Evolutionary conservation across 1,284 basidiomycete genomes (phyloP).

Genomic region (Malassezia arunalokei): DNA sequence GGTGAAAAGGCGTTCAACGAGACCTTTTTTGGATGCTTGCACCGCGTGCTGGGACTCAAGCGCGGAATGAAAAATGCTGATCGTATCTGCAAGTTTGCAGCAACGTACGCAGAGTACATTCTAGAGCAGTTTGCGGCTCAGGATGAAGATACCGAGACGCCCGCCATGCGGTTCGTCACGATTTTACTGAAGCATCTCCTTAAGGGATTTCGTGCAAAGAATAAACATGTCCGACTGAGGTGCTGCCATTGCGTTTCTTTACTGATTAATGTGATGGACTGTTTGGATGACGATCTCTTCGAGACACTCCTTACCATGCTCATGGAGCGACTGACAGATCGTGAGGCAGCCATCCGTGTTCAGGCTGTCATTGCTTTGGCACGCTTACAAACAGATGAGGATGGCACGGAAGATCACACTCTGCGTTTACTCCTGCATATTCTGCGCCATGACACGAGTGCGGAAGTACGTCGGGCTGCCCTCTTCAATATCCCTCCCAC

Average conservation of each 20-base stretch:
- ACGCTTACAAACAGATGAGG: conserved; percentile 60
- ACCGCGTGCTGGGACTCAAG: conserved; percentile 64
- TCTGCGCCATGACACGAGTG: conserved; percentile 56
- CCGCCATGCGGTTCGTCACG: conserved; percentile 61
- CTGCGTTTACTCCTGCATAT: conserved; percentile 61
- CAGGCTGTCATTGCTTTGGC: conserved; percentile 75
- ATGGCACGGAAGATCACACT: conserved; percentile 50
- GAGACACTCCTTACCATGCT: conserved; percentile 58
- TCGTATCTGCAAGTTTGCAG: conserved; percentile 70
- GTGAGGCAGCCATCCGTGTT: conserved; percentile 67
- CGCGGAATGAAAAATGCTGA: conserved; percentile 71
- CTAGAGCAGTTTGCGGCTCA: conserved; percentile 38
- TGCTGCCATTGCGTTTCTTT: conserved; percentile 60
- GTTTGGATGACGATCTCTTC: conserved; percentile 60
- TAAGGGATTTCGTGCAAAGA: conserved; percentile 73
- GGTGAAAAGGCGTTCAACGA: conserved; percentile 74
- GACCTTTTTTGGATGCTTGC: conserved; percentile 53
- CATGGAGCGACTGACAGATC: conserved; percentile 70
- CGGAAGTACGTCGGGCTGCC: conserved; percentile 74
- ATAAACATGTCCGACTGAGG: conserved; percentile 73
- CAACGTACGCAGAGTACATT: conserved; percentile 60
- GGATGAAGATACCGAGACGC: conserved; percentile 57
- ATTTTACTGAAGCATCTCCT: conserved; percentile 63
- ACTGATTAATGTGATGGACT: conserved; percentile 27
- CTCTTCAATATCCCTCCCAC: conserved; percentile 65